phyloP scores from a whole-genome alignment of 2,329 filamentous ascomycete species.

The Fusarium armeniacum region DNA sequence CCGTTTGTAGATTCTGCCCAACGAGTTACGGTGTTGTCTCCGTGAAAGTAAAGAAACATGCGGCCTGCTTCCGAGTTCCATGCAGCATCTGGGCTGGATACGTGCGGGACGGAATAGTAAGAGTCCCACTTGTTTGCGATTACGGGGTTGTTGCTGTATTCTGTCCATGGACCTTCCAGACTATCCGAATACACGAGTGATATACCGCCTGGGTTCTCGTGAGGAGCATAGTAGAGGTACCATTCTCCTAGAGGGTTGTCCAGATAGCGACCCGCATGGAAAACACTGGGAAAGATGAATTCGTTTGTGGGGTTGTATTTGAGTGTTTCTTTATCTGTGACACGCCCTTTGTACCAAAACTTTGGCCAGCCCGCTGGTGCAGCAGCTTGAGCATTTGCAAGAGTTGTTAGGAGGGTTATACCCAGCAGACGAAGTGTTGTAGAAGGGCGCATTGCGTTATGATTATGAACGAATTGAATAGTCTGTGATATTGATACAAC shows the following conservation, averaged over 20 bases:
- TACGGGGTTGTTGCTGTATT: constrained; percentile 21
- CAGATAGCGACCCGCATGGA: constrained; percentile 44
- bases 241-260: constrained; percentile 41
- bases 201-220: constrained; percentile 48
- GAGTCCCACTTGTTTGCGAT: constrained; percentile 26
- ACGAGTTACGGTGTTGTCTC: constrained; percentile 25
- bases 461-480: background rate
- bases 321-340: constrained; percentile 42
- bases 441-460: background rate
- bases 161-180: constrained; percentile 31
- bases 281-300: constrained; percentile 48
- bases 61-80: constrained; percentile 19
- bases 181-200: constrained; percentile 42
- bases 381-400: constrained; percentile 17
- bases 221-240: constrained; percentile 51
- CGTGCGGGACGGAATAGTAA: constrained; percentile 33
- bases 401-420: background rate
- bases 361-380: constrained; percentile 41
- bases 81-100: constrained; percentile 31
- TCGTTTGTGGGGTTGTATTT: constrained; percentile 49
- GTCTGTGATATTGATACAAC: too few relatives aligned
- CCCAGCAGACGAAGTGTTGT: background rate
- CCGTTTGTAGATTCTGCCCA: constrained; percentile 30
- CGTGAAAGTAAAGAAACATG: constrained; percentile 37
- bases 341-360: constrained; percentile 41